A percentile compares a stretch with the other conserved stretches of the same genome.
Evolutionary conservation across 257 asterid species (phyloP).

Genomic region (Solanum etuberosum): DNA sequence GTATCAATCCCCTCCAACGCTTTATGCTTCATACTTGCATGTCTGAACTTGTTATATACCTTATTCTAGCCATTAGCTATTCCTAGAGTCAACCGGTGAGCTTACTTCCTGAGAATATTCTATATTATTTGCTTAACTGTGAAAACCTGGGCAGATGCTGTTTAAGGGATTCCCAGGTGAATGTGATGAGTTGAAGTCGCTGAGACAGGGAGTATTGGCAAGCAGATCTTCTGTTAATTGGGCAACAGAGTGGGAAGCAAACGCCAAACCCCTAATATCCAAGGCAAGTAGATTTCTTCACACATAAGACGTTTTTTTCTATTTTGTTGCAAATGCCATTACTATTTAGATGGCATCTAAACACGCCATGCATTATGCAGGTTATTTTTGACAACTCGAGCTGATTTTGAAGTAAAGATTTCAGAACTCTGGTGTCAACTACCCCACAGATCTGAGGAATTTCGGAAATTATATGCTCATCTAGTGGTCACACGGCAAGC

Average conservation of each 20-base stretch:
- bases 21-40: neutral
- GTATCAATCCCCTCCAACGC: neutral
- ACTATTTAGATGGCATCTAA: neutral
- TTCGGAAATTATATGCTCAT: neutral
- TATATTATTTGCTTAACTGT: neutral
- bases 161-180: constrained; percentile 76
- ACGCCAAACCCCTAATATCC: constrained; percentile 61
- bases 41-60: neutral
- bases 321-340: neutral
- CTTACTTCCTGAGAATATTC: neutral
- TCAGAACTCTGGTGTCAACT: neutral
- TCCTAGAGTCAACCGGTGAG: neutral
- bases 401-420: constrained; percentile 11
- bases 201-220: constrained; percentile 58
- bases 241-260: constrained; percentile 80
- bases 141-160: constrained; percentile 41
- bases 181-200: constrained; percentile 43
- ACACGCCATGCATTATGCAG: constrained; percentile 13
- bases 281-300: constrained; percentile 30
- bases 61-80: neutral
- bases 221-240: constrained; percentile 61
- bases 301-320: neutral
- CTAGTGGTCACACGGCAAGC: neutral
- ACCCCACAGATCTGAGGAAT: neutral
- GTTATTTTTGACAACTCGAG: constrained; percentile 36